Percentiles rank a stretch among this genome's conserved stretches.
Evolutionary conservation across 805 yeast genomes (phyloP).

Genomic region (Starmerella roubikii): DNA sequence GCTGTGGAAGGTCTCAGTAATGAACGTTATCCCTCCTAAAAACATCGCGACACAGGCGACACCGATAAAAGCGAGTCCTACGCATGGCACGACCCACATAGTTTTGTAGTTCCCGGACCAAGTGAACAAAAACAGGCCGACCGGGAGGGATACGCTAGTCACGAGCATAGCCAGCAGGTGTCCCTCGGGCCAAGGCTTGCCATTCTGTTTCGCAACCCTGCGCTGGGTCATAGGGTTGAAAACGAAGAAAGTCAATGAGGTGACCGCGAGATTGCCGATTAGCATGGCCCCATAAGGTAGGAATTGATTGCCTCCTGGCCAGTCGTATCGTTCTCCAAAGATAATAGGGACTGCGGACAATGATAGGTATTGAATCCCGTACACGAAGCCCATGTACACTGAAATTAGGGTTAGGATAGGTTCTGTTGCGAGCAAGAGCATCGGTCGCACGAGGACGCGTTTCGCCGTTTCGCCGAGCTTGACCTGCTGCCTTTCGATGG

Average conservation of each 20-base stretch:
- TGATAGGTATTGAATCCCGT: conserved; percentile 63
- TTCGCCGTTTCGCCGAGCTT: too few species aligned
- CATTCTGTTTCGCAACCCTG: conserved; percentile 37
- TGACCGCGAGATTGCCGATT: conserved; percentile 45
- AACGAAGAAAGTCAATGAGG: conserved; percentile 39
- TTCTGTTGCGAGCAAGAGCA: conserved; percentile 51
- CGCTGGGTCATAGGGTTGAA: conserved; percentile 40
- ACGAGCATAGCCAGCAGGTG: conserved; percentile 63
- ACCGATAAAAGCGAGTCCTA: conserved; percentile 40
- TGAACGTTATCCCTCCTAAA: too few species aligned
- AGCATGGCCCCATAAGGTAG: conserved; percentile 69
- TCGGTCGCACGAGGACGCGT: conserved; percentile 59
- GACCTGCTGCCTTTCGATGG: too few species aligned
- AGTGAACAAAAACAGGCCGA: conserved; percentile 72
- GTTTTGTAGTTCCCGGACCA: conserved; percentile 73
- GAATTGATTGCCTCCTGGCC: conserved; percentile 46
- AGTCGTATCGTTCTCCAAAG: conserved; percentile 48
- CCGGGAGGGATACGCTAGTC: conserved; percentile 57
- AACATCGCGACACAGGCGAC: conserved; percentile 42
- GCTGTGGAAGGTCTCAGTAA: too few species aligned
- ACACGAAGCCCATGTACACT: conserved; percentile 61
- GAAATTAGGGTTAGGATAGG: conserved; percentile 59
- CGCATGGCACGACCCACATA: conserved; percentile 48
- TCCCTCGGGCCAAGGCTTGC: conserved; percentile 63
- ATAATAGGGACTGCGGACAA: conserved; percentile 65